Base-by-base conservation (phyloP, 176 grass and related monocot species). In the Zizania latifolia region DNA sequence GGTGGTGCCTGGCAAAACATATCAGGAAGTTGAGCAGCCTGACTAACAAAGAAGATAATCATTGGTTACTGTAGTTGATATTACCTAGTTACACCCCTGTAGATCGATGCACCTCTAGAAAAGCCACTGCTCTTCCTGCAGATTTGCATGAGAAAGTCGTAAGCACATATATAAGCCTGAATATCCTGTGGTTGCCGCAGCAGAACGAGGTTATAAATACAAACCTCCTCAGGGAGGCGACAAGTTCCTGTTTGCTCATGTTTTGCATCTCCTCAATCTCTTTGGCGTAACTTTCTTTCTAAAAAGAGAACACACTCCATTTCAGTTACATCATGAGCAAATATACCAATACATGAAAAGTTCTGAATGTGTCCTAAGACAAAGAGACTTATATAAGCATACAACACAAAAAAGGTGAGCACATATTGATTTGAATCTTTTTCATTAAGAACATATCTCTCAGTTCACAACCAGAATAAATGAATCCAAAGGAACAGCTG, bases 41-140 rank as follows among this genome's bases (percentile, higher is more conserved):
- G 27, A 26, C n/a, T 60, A 37, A 57, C 12, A 65, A 55, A 41
- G 23, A 72, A 58, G 19, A 80, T 34, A 70, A 8, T 1, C 36
- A 62, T 81, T 58, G 51, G 13, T 24, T 78, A 16, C n/a, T 56
- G 10, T 16, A 43, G 54, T 37, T 35, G 59, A 74, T 67, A 46
- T 83, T 83, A 94, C 92, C 88, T 90, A 60, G 91, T 98, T 17
- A 98, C 94, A 67, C 94, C 94, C 81, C 94, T 89, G 84, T 98
- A 98, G 61, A 94, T 86, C 28, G 94, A 98, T 55, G 94, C 94
- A 8, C 94, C 94, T 46, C 94, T 93, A 28, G 94, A 87, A 69
- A 98, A 98, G 45, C 94, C 91, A 86, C 86, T 98, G 68, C 94
- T 97, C 73, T 93, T 93, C 87, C 94, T 97, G 59, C 39, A 90